phyloP scores from a whole-genome alignment of 192 early-diverging fungal genomes.

The Fimicolochytrium jonesii region DNA sequence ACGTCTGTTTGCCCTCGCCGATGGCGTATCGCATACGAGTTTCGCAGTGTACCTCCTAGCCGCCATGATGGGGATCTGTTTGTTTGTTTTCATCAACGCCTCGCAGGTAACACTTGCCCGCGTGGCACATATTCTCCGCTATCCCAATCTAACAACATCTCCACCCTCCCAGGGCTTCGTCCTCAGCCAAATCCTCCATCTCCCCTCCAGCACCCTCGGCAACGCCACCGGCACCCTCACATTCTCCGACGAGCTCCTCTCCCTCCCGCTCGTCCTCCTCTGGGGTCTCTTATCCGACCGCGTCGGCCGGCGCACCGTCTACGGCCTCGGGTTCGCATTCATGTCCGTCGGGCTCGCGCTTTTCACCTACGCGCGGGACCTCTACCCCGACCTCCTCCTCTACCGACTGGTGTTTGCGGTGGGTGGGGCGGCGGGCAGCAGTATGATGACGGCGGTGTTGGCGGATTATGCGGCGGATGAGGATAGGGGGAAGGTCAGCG shows the following conservation, averaged over 20 bases:
- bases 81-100: slow-evolving; percentile 49
- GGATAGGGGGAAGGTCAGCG: slow-evolving; percentile 42
- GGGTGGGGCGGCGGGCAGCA: slow-evolving; percentile 54
- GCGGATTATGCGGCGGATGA: slow-evolving; percentile 54
- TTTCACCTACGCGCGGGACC: slow-evolving; percentile 48
- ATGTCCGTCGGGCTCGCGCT: slow-evolving; percentile 49
- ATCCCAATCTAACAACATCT: not conserved
- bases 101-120: slow-evolving; percentile 16
- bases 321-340: slow-evolving; percentile 42
- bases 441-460: slow-evolving; percentile 68
- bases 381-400: slow-evolving; percentile 58
- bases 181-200: slow-evolving; percentile 31
- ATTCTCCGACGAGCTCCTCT: slow-evolving; percentile 62
- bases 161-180: slow-evolving; percentile 29
- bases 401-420: slow-evolving; percentile 63
- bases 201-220: slow-evolving; percentile 33
- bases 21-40: slow-evolving; percentile 4
- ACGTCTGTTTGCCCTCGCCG: not conserved
- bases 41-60: slow-evolving; percentile 34
- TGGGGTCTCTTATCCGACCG: slow-evolving; percentile 64
- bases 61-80: slow-evolving; percentile 31
- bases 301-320: slow-evolving; percentile 53
- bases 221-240: slow-evolving; percentile 49
- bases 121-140: not conserved
- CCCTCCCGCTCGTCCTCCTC: slow-evolving; percentile 46